These are phyloP conservation scores for Diplosphaera chodatii DNA, from an alignment of 139 green algal genomes.

Conservation along the genomic window DNA sequence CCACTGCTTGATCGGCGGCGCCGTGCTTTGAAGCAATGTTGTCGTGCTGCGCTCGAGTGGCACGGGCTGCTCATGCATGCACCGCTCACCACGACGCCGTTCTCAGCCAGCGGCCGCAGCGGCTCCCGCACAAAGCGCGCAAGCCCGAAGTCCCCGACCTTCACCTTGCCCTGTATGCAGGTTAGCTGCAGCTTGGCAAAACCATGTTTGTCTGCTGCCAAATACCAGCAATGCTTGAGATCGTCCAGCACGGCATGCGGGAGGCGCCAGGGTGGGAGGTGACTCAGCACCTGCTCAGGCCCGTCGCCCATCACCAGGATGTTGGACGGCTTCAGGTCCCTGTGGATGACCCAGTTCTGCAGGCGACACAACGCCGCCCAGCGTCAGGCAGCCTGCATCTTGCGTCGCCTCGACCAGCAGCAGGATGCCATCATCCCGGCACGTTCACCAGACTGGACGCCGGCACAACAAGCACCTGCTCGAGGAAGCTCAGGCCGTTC, in stretches of 20 bases:
- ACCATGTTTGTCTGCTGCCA: no score
- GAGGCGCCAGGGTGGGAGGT: not conserved
- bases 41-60: no score
- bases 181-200: no score
- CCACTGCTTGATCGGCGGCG: no score
- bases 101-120: slow-evolving; percentile 55
- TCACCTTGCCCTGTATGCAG: slow-evolving; percentile 27
- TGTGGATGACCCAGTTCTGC: slow-evolving; percentile 65
- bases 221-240: no score
- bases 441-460: no score
- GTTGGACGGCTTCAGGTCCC: slow-evolving; percentile 78
- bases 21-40: no score
- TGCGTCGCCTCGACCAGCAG: no score
- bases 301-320: slow-evolving; percentile 64
- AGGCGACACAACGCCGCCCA: no score
- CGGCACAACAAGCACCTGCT: slow-evolving; percentile 12
- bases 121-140: slow-evolving; percentile 44
- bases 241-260: not conserved
- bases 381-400: no score
- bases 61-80: no score
- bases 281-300: slow-evolving; percentile 21
- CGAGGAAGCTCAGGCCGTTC: slow-evolving; percentile 47
- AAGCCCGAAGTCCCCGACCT: slow-evolving; percentile 52
- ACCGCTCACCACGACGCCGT: slow-evolving; percentile 59
- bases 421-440: no score